These are phyloP conservation scores for Beta lomatogona DNA, from an alignment of 179 eudicot species.

Conservation along the genomic window DNA sequence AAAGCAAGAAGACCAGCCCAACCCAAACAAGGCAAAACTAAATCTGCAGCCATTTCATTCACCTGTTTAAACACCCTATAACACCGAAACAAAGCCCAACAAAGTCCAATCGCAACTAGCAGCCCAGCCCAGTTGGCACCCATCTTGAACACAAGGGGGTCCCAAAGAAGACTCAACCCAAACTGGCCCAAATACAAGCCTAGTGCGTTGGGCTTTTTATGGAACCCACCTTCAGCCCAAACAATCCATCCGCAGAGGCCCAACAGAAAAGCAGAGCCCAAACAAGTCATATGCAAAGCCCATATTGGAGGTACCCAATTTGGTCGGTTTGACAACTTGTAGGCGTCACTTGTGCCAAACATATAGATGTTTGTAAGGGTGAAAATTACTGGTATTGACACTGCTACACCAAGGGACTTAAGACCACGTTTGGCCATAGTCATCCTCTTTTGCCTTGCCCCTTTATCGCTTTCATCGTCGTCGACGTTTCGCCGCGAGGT, in stretches of 20 bases:
- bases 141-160: conserved; percentile 56
- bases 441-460: conserved; percentile 23
- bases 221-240: conserved; percentile 94
- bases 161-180: conserved; percentile 67
- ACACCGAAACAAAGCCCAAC: conserved; percentile 53
- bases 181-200: conserved; percentile 53
- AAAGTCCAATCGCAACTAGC: conserved; percentile 43
- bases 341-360: conserved; percentile 41
- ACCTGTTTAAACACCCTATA: conserved; percentile 45
- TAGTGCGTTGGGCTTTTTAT: conserved; percentile 41
- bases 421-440: conserved; percentile 69
- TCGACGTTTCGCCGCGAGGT: neutral
- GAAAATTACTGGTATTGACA: conserved; percentile 47
- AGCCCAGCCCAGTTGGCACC: conserved; percentile 56
- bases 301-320: conserved; percentile 60
- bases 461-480: neutral
- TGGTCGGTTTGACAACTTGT: conserved; percentile 30
- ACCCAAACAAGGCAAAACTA: conserved; percentile 61
- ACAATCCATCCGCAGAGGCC: conserved; percentile 83
- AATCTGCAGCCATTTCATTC: conserved; percentile 61
- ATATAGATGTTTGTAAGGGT: conserved; percentile 45
- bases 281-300: conserved; percentile 56
- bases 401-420: conserved; percentile 56
- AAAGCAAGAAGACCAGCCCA: conserved; percentile 65
- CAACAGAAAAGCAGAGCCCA: conserved; percentile 53